Evolutionary conservation across 2,329 filamentous ascomycete genomes (phyloP), one percentile per base, ranked within the genome.

Genomic region (Thyridium curvatum): DNA sequence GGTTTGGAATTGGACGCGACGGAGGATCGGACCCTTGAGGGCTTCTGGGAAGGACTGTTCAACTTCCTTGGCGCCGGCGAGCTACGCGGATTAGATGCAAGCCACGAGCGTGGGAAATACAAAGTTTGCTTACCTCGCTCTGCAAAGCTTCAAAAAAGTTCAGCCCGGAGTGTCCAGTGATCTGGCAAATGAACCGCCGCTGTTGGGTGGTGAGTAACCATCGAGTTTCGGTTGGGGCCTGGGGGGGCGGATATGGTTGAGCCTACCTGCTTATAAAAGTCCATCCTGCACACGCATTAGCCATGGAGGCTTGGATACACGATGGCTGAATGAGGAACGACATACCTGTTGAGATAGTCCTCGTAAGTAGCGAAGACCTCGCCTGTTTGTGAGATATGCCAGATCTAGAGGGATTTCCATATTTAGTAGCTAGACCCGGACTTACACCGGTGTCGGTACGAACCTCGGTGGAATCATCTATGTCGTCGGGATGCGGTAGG

Each of bases 161-260:
- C 48, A 96, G 71, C 38, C 84, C 84, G 21, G 89, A 94, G 60
- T 94, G 91, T 39, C 93, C 93, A 12, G 89, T 95, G 48, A 97
- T 94, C 58, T 94, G 86, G 62, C 94, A 95, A 44, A 94, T 95
- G 61, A 97, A 98, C 40, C 84, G 81, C 55, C 82, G 86, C 82
- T 91, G 51, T 32, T 35, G 21, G 17, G 35, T 37, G 26, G 40
- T 52, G 12, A 45, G 46, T 42, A 34, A 38, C 29, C 8, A 17
- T 10, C 12, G 7, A 10, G 30, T 26, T 14, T 13, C 12, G 30
- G 17, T 18, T 15, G 21, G 8, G 14, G 31, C 16, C 16, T 30
- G 17, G 13, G 4, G 17, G 13, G 4, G 15, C 15, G 32, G 13
- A 6, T 29, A 32, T 12, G 26, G 35, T 31, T n/a, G n/a, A 30